phyloP scores from a whole-genome alignment of 805 yeast species.

The Ogataea thermomethanolica region DNA sequence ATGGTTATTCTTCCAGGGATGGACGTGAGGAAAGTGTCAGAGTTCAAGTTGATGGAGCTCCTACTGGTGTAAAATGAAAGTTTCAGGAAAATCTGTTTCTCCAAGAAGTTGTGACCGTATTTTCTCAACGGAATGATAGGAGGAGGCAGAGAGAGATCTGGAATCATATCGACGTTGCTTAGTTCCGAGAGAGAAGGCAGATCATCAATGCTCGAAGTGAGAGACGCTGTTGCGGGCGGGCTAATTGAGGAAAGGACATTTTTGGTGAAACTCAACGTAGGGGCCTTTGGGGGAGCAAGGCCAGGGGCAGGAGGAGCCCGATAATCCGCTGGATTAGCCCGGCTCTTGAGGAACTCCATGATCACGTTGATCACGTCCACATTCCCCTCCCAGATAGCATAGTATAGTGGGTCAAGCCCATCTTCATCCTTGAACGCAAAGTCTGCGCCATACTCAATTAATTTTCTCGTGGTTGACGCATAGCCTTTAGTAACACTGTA shows the following conservation, averaged over 20 bases:
- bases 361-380: conserved; percentile 73
- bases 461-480: conserved; percentile 59
- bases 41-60: conserved; percentile 42
- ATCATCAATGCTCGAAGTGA: neutral
- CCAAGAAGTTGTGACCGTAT: conserved; percentile 94
- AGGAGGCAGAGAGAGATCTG: conserved; percentile 90
- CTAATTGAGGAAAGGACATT: conserved; percentile 12
- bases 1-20: conserved; percentile 82
- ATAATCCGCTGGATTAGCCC: neutral
- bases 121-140: conserved; percentile 91
- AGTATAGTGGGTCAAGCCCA: conserved; percentile 74
- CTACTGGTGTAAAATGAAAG: conserved; percentile 56
- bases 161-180: conserved; percentile 67
- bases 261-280: conserved; percentile 12
- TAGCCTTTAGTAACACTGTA: conserved; percentile 89
- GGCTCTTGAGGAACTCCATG: conserved; percentile 31
- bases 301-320: neutral
- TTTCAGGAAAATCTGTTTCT: conserved; percentile 82
- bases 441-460: conserved; percentile 72
- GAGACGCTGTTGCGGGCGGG: conserved; percentile 2
- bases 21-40: conserved; percentile 42
- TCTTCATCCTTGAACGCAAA: conserved; percentile 70
- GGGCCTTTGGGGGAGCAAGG: conserved; percentile 18
- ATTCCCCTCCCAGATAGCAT: conserved; percentile 94
- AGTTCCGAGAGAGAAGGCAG: conserved; percentile 17